Evolutionary conservation across 2,329 filamentous ascomycete genomes (phyloP), one percentile per base, ranked within the genome.

Genomic region (Fragosphaeria purpurea): DNA sequence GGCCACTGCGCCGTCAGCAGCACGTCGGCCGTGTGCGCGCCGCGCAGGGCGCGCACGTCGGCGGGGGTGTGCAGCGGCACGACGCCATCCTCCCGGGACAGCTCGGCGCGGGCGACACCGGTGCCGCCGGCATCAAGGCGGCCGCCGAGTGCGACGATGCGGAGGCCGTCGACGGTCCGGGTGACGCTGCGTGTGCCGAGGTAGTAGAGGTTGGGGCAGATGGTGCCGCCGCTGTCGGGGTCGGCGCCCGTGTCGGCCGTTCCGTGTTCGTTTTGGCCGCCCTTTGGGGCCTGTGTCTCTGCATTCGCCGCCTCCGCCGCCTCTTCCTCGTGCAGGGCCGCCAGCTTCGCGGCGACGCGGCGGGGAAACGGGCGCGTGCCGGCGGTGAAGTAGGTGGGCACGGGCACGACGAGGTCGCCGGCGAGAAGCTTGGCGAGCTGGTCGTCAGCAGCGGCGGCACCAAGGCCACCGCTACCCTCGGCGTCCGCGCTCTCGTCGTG

Each of bases 371-470:
- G 70, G 44, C 75, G 75, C 39, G 73, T 82, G 58, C 87, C 89
- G 53, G 95, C 74, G 3, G 87, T 88, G 64, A 97, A 98, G 69
- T 98, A 98, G 7, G 86, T 94, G 1, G 90, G 83, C 1, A 97
- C 70, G 4, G 90, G 83, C 5, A 97, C 73, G 30, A 73, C 63
- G 48, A 95, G 82, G 9, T 77, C 73, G n/a, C 88, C 88, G 32
- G 78, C 68, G 1, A 97, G 67, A 4, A 98, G 75, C 8, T 78
- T 75, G 9, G 73, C 69, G 5, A 93, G 67, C 8, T 68, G 63
- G 10, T 79, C 73, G 41, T 82, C 73, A 22, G 22, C 22, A 22
- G 22, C 22, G 22, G 22, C 22, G 22, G 22, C 22, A 22, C 22
- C 22, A 3, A 22, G 22, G 22, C 22, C 22, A 22, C 22, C 22